Base-by-base conservation (phyloP, 2,329 filamentous ascomycete genomes). In the Colletotrichum sp. region DNA sequence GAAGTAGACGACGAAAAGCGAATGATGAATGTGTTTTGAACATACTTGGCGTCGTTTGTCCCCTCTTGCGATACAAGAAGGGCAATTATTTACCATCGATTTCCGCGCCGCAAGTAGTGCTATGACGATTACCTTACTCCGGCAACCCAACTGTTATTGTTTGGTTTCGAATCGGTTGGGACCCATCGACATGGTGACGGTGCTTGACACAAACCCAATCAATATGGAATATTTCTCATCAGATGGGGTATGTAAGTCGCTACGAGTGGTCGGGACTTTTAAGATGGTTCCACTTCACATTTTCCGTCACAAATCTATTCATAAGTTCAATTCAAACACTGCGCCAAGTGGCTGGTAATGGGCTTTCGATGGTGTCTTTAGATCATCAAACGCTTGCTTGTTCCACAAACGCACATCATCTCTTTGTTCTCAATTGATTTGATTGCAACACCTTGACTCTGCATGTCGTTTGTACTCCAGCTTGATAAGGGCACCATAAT, bases 1-100 rank as follows among this genome's bases (percentile, higher is more conserved):
- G 51, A 69, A 24, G 69, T 73, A 70, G 65, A 34, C 4, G 61
- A 43, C 7, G 31, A 67, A 16, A 43, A 59, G 54, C 38, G 21
- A 61, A 33, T 31, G 29, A 59, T 9, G n/a, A 59, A 59, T 33
- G 31, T 34, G 31, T 33, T 15, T 13, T 16, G n/a, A 61, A 33
- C n/a, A 51, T 51, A 21, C 43, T 51, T 8, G 43, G 6, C 12
- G 5, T n/a, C 38, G 43, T 21, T 51, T 51, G 6, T 13, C n/a
- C 43, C 43, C 6, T 13, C 2, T 13, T 12, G 2, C n/a, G 2
- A 13, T 8, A 3, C 43, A 24, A 24, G 24, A 24, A 24, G 24
- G 24, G 24, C 24, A 24, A 24, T 24, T 24, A 4, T 24, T 21
- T 8, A 11, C 2, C 18, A 5, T 47, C 18, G 5, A 4, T n/a